Evolutionary conservation across 768 basidiomycete species (phyloP).

Genomic region (Trametes cingulata): DNA sequence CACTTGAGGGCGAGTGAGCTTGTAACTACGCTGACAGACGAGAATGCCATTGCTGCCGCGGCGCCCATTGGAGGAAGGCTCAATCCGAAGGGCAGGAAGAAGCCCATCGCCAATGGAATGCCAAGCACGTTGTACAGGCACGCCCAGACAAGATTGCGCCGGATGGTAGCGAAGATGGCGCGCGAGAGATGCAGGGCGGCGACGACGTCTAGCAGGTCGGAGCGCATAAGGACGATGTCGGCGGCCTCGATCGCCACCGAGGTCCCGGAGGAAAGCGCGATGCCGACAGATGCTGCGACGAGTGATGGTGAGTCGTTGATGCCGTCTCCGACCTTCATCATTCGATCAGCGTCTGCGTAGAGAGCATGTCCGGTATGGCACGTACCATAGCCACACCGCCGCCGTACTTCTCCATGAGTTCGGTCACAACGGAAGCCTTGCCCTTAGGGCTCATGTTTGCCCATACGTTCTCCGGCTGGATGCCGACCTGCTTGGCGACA

Average conservation of each 20-base stretch:
- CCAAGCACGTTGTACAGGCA: slow-evolving; percentile 92
- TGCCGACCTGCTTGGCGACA: slow-evolving; percentile 89
- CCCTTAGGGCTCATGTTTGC: slow-evolving; percentile 95
- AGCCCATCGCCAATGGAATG: slow-evolving; percentile 96
- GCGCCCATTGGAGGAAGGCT: slow-evolving; percentile 99
- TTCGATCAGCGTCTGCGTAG: background rate
- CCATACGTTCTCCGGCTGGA: slow-evolving; percentile 80
- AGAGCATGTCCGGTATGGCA: slow-evolving; percentile 7
- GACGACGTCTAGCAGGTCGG: slow-evolving; percentile 95
- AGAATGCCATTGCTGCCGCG: slow-evolving; percentile 98
- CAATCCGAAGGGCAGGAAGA: slow-evolving; percentile 88
- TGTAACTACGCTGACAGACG: slow-evolving; percentile 91
- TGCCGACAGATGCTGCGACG: slow-evolving; percentile 93
- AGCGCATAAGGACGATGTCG: slow-evolving; percentile 96
- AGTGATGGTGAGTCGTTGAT: slow-evolving; percentile 99
- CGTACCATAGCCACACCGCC: slow-evolving; percentile 89
- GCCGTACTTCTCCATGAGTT: slow-evolving; percentile 71
- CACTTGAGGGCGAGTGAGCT: slow-evolving; percentile 84
- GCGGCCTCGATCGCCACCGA: slow-evolving; percentile 98
- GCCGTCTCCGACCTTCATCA: slow-evolving; percentile 86
- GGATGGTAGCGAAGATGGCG: slow-evolving; percentile 86
- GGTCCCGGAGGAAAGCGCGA: slow-evolving; percentile 94
- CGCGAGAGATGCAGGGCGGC: slow-evolving; percentile 92
- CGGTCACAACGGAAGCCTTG: slow-evolving; percentile 83
- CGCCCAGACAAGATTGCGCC: slow-evolving; percentile 93